These are phyloP conservation scores for Agmasoma carcini DNA, from an alignment of 371 early-diverging fungal genomes.

Conservation along the genomic window DNA sequence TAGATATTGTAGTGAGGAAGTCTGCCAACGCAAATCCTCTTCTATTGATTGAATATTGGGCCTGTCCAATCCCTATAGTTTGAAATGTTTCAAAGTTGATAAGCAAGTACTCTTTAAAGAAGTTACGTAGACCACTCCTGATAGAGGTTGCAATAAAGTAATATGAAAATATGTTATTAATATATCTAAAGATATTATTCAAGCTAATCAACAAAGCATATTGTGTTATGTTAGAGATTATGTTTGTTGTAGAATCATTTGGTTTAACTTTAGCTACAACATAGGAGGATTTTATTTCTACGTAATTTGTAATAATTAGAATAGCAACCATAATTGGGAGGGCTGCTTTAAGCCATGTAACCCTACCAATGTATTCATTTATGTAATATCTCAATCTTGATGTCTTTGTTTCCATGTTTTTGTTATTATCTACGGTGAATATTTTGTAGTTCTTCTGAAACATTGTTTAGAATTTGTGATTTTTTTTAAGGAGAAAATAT, in stretches of 20 bases:
- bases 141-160: constrained; percentile 14
- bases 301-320: neutral
- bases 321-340: neutral
- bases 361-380: neutral
- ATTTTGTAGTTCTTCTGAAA: too few species aligned
- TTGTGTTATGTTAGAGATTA: neutral
- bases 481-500: too few species aligned
- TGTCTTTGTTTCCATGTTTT: neutral
- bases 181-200: neutral
- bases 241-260: too few species aligned
- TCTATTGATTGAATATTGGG: constrained; percentile 12
- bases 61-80: constrained; percentile 16
- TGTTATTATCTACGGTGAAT: too few species aligned
- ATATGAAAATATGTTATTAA: constrained; percentile 2
- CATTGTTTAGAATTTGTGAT: too few species aligned
- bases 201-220: neutral
- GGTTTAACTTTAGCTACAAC: neutral
- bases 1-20: constrained; percentile 9
- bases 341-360: neutral
- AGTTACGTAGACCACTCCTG: constrained; percentile 2
- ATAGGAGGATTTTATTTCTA: neutral
- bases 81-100: constrained; percentile 4
- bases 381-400: neutral
- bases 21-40: constrained; percentile 2
- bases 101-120: constrained; percentile 13